phyloP scores from a whole-genome alignment of 108 stramenopile species.

The Skeletonema marinoi region DNA sequence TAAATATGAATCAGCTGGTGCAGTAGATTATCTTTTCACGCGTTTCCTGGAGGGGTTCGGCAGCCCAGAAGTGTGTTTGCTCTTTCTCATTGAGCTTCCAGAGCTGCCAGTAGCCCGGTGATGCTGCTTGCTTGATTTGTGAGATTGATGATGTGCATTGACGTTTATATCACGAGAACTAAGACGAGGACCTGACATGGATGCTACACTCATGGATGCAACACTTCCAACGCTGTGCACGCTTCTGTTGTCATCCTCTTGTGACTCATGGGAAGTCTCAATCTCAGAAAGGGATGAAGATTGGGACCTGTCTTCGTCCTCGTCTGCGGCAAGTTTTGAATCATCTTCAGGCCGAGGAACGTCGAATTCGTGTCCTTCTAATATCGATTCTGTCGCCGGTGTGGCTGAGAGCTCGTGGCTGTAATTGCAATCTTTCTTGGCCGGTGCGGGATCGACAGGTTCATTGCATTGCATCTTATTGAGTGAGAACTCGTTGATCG shows the following conservation, averaged over 20 bases:
- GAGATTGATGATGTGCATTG: not conserved
- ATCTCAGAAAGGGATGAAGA: not conserved
- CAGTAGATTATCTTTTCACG: not conserved
- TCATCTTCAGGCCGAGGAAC: not conserved
- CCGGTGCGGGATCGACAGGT: slow-evolving; percentile 32
- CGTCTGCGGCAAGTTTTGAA: not conserved
- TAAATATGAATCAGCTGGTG: not conserved
- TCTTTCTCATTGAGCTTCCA: not conserved
- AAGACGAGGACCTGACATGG: slow-evolving; percentile 14
- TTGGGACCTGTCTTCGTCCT: not conserved
- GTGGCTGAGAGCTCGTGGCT: slow-evolving; percentile 49
- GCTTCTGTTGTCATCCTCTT: slow-evolving; percentile 40
- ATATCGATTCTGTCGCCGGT: slow-evolving; percentile 44
- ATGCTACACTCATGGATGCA: slow-evolving; percentile 17
- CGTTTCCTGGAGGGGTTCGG: not conserved
- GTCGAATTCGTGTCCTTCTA: slow-evolving; percentile 34
- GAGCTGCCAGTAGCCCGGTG: not conserved
- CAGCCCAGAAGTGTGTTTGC: not conserved
- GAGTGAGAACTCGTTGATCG: slow-evolving; percentile 45
- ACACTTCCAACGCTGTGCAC: slow-evolving; percentile 27
- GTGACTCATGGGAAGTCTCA: slow-evolving; percentile 27
- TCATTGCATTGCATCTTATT: slow-evolving; percentile 46
- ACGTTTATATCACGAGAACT: slow-evolving; percentile 21
- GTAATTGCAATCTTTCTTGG: slow-evolving; percentile 35
- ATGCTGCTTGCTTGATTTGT: slow-evolving; percentile 1